A percentile compares a stretch with the other conserved stretches of the same genome.
Evolutionary conservation across 2,329 filamentous ascomycete species (phyloP).

Genomic region (Calonectria pseudoreteaudii): DNA sequence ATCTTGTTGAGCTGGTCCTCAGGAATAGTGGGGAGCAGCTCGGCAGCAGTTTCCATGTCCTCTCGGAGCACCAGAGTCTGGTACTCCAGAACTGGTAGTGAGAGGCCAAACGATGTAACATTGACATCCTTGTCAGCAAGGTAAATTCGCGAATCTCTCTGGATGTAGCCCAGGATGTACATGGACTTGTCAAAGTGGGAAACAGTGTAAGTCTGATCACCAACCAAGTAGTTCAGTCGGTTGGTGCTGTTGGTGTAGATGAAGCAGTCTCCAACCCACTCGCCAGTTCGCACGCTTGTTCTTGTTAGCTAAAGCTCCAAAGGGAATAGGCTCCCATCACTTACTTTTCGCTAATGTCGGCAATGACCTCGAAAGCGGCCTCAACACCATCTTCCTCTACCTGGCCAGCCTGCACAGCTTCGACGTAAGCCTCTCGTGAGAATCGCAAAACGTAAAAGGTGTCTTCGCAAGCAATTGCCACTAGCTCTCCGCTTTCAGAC

Average conservation of each 20-base stretch:
- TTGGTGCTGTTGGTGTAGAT: slow-evolving; percentile 98
- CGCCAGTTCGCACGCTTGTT: slow-evolving; percentile 84
- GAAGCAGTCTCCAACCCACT: slow-evolving; percentile 99
- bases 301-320: slow-evolving; percentile 17
- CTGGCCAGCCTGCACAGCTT: slow-evolving; percentile 83
- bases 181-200: slow-evolving; percentile 96
- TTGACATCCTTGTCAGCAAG: slow-evolving; percentile 95
- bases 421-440: slow-evolving; percentile 87
- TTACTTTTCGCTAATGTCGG: slow-evolving; percentile 91
- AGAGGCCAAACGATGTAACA: slow-evolving; percentile 90
- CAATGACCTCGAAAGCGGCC: slow-evolving; percentile 94
- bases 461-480: slow-evolving; percentile 93
- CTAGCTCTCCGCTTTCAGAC: slow-evolving; percentile 96
- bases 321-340: slow-evolving; percentile 29
- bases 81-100: slow-evolving; percentile 93
- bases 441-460: slow-evolving; percentile 95
- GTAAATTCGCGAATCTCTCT: slow-evolving; percentile 94
- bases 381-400: slow-evolving; percentile 94
- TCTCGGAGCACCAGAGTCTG: slow-evolving; percentile 94
- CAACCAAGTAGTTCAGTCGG: slow-evolving; percentile 96
- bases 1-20: slow-evolving; percentile 98
- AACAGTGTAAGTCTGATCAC: slow-evolving; percentile 97
- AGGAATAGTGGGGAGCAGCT: slow-evolving; percentile 86
- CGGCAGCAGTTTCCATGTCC: slow-evolving; percentile 90
- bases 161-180: slow-evolving; percentile 96